These are phyloP conservation scores for Venustampulla echinocandica DNA, from an alignment of 495 filamentous ascomycete genomes.

Conservation along the genomic window DNA sequence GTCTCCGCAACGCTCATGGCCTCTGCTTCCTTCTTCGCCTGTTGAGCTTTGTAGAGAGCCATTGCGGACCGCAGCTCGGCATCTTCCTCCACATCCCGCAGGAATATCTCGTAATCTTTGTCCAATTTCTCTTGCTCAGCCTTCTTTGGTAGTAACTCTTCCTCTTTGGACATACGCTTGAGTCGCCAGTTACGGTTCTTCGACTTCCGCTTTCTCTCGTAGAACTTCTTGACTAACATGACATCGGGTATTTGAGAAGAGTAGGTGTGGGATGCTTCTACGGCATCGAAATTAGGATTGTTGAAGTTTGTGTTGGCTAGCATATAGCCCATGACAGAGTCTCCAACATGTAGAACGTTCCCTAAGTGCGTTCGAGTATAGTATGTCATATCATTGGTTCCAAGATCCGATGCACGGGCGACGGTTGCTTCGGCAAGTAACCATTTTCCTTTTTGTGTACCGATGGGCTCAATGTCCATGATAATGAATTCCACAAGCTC, in stretches of 20 bases:
- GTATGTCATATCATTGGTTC: constrained; percentile 75
- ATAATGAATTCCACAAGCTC: constrained; percentile 88
- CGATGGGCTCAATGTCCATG: constrained; percentile 83
- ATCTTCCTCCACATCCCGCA: constrained; percentile 94
- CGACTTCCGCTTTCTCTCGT: constrained; percentile 72
- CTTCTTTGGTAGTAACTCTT: constrained; percentile 70
- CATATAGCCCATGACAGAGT: constrained; percentile 87
- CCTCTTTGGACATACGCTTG: constrained; percentile 84
- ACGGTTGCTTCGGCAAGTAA: constrained; percentile 78
- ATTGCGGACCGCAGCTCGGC: constrained; percentile 74
- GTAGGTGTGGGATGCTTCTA: constrained; percentile 62
- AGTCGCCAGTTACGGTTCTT: constrained; percentile 84
- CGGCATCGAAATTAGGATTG: constrained; percentile 68
- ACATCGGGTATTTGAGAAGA: constrained; percentile 79
- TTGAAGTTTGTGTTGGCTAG: constrained; percentile 87
- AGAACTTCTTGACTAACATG: constrained; percentile 91
- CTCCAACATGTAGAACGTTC: constrained; percentile 75
- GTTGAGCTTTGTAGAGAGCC: constrained; percentile 68
- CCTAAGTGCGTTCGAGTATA: constrained; percentile 87
- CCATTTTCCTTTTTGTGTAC: constrained; percentile 69
- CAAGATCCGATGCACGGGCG: constrained; percentile 81
- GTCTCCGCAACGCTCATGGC: constrained; percentile 58
- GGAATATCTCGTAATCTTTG: constrained; percentile 90
- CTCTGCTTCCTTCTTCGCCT: constrained; percentile 38
- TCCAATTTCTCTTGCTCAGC: constrained; percentile 78